Conservation (phyloP, 345 rosid species). For the Eucalyptus regnans region DNA sequence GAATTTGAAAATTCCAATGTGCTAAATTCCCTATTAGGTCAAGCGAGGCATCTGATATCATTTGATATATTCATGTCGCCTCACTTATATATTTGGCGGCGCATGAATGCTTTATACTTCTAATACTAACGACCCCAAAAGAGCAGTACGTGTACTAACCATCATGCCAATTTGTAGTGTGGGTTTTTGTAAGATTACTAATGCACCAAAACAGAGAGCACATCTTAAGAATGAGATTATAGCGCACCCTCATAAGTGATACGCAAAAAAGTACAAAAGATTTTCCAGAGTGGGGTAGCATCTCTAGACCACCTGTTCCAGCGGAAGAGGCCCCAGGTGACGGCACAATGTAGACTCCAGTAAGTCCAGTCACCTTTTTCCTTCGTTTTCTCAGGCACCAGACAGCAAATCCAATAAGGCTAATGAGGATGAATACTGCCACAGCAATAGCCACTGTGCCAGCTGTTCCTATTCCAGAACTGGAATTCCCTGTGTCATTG, state of each 20-base stretch:
- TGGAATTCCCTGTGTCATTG: slow-evolving; percentile 3
- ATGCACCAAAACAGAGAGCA: not conserved
- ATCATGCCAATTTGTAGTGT: not conserved
- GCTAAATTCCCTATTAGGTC: not conserved
- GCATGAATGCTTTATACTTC: not conserved
- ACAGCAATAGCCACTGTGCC: slow-evolving; percentile 42
- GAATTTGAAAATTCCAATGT: not conserved
- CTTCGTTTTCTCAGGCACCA: slow-evolving; percentile 56
- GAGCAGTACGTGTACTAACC: not conserved
- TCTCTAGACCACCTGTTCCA: slow-evolving; percentile 40
- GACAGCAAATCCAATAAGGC: slow-evolving; percentile 36
- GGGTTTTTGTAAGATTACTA: not conserved
- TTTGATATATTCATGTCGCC: not conserved
- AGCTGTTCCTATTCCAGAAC: slow-evolving; percentile 14
- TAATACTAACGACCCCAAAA: not conserved
- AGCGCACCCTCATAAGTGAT: not conserved
- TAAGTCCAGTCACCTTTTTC: slow-evolving; percentile 24
- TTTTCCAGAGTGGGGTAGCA: not conserved
- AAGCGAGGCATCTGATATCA: not conserved
- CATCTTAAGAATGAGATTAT: not conserved
- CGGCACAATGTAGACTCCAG: slow-evolving; percentile 58
- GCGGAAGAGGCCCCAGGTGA: slow-evolving; percentile 48
- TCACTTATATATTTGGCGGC: not conserved
- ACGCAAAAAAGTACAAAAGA: not conserved
- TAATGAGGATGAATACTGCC: slow-evolving; percentile 37